Percentiles rank a stretch among this genome's conserved stretches.
These are phyloP conservation scores for Candida maris DNA, from an alignment of 805 yeast genomes.

Conservation along the genomic window DNA sequence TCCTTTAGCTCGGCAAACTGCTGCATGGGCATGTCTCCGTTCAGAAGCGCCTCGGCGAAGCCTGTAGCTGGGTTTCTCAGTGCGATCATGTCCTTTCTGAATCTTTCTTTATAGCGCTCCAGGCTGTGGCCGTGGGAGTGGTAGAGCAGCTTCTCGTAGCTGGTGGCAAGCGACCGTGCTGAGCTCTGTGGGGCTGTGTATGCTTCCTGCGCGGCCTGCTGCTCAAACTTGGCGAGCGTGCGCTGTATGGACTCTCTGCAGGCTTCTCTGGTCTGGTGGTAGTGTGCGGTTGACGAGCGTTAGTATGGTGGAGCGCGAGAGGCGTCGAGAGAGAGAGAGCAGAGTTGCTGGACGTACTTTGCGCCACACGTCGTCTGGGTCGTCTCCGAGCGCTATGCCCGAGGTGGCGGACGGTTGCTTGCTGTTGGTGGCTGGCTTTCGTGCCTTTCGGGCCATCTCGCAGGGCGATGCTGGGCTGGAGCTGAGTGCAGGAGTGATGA, in stretches of 20 bases:
- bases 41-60: slow-evolving; percentile 21
- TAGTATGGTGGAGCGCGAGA: neutral
- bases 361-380: slow-evolving; percentile 24
- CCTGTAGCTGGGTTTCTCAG: slow-evolving; percentile 25
- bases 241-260: slow-evolving; percentile 19
- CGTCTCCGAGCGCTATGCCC: slow-evolving; percentile 19
- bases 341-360: slow-evolving; percentile 10
- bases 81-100: slow-evolving; percentile 32
- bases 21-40: slow-evolving; percentile 17
- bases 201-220: slow-evolving; percentile 4
- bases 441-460: slow-evolving; percentile 1
- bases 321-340: neutral
- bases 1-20: slow-evolving; percentile 23
- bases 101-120: slow-evolving; percentile 23
- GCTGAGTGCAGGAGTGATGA: too few relatives aligned
- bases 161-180: slow-evolving; percentile 10
- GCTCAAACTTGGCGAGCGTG: slow-evolving; percentile 11
- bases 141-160: slow-evolving; percentile 26
- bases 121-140: slow-evolving; percentile 14
- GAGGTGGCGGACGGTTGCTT: too few relatives aligned
- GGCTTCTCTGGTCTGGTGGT: slow-evolving; percentile 26
- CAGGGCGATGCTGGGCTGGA: too few relatives aligned
- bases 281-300: too few relatives aligned
- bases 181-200: neutral
- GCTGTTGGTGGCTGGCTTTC: too few relatives aligned